These are phyloP conservation scores for Aspergillus quadrilineatus DNA, from an alignment of 2,329 filamentous ascomycete genomes.

Conservation along the genomic window DNA sequence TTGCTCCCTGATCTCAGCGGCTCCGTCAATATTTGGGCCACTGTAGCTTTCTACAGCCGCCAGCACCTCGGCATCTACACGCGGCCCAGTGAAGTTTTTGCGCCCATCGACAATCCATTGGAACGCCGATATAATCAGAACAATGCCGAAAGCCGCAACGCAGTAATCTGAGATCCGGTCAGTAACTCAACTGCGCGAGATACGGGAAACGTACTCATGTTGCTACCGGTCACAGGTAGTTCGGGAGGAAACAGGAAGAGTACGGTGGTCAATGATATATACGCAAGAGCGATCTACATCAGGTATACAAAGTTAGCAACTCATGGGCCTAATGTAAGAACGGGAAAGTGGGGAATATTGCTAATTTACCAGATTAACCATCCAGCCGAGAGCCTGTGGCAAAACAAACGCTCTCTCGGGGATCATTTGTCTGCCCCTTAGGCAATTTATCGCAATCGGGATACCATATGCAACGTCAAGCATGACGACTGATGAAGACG, in stretches of 20 bases:
- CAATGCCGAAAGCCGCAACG: constrained; percentile 57
- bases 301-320: no score
- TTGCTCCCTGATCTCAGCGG: not conserved
- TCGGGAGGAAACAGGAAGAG: constrained; percentile 73
- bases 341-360: no score
- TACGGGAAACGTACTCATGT: constrained; percentile 59
- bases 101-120: constrained; percentile 62
- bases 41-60: constrained; percentile 14
- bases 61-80: constrained; percentile 43
- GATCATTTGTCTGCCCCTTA: constrained; percentile 64
- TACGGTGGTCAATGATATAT: constrained; percentile 68
- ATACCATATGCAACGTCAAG: constrained; percentile 73
- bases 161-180: constrained; percentile 37
- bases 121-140: constrained; percentile 56
- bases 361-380: constrained; percentile 53
- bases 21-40: constrained; percentile 1
- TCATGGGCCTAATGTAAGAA: no score
- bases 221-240: constrained; percentile 61
- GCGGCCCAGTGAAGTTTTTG: constrained; percentile 60
- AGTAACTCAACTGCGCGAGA: constrained; percentile 1
- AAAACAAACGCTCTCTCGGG: constrained; percentile 62
- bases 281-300: constrained; percentile 55
- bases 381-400: constrained; percentile 57
- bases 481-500: constrained; percentile 69
- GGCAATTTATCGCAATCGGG: constrained; percentile 67